Conservation (phyloP, 192 early-diverging fungal genomes). For the Podila epicladia region DNA sequence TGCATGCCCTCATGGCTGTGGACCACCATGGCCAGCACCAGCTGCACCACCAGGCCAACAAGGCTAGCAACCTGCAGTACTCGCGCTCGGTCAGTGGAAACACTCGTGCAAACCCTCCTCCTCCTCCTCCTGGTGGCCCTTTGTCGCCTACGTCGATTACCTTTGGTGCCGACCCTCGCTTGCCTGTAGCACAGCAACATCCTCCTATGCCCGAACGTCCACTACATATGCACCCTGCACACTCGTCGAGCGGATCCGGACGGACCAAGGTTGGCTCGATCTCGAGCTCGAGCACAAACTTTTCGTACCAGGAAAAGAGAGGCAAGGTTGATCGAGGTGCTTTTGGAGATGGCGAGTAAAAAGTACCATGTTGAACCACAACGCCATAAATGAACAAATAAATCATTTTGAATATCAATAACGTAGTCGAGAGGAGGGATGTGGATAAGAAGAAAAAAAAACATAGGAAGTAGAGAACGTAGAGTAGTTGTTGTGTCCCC, state of each 20-base stretch:
- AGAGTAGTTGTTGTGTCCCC: too few relatives aligned
- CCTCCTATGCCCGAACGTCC: too few relatives aligned
- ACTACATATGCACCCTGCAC: too few relatives aligned
- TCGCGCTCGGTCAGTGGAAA: conserved; percentile 27
- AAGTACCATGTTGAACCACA: background rate
- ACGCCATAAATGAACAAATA: background rate
- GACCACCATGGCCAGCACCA: background rate
- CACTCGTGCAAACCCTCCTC: background rate
- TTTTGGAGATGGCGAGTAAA: background rate
- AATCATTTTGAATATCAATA: background rate
- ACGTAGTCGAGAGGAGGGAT: too few relatives aligned
- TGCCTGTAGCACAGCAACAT: too few relatives aligned
- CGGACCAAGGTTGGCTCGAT: background rate
- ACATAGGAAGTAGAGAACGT: too few relatives aligned
- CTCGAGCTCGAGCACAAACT: background rate
- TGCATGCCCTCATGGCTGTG: conserved; percentile 38
- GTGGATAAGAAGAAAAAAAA: too few relatives aligned
- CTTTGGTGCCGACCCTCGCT: background rate
- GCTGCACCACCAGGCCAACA: background rate
- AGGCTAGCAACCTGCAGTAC: conserved; percentile 11
- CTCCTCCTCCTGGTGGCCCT: background rate
- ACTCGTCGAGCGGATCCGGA: background rate
- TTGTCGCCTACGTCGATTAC: background rate
- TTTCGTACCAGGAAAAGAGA: background rate
- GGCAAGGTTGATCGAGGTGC: background rate